Evolutionary conservation across 495 filamentous ascomycete genomes (phyloP), one percentile per base, ranked within the genome.

Genomic region (Xylaria palmicola): DNA sequence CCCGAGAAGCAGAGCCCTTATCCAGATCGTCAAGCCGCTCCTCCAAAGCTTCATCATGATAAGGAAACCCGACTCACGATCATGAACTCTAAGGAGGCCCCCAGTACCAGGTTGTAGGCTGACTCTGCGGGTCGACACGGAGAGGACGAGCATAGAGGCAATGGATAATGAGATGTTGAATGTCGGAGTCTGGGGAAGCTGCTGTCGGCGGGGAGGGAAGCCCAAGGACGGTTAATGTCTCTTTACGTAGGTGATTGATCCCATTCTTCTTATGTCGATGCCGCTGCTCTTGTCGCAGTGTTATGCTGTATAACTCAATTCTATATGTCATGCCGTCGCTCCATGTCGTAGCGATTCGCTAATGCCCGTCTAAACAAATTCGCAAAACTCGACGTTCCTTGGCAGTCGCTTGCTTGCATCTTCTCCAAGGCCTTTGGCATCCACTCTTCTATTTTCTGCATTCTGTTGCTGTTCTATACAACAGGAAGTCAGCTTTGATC

Each of bases 381-480:
- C 0, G 77, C 77, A 51, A 75, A 78, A 6, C 66, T 39, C 24
- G 68, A 51, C 6, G 70, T 80, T 17, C 66, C 72, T 19, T 60
- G 62, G 44, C 85, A 87, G 39, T 82, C 80, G 63, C 83, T 86
- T 54, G 74, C 62, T 15, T 75, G 72, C 59, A 75, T 69, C 71
- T 79, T 86, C 49, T 80, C 74, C 57, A 82, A 55, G 6, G 86
- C 86, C 66, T 85, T 69, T 4, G 85, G 82, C 55, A 89, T 69
- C 86, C 82, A 91, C 71, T 86, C 81, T 65, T 80, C 72, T 56
- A 96, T 89, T 60, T 87, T 85, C 65, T 85, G 77, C 64, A 90
- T 84, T 34, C 92, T 82, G 64, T 85, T 90, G 40, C 81, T 79
- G 59, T 85, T 86, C 83, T 90, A n/a, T n/a, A 40, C 39, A 26